Base-by-base conservation (phyloP, 352 stramenopile genomes). In the Globisporangium nunn region DNA sequence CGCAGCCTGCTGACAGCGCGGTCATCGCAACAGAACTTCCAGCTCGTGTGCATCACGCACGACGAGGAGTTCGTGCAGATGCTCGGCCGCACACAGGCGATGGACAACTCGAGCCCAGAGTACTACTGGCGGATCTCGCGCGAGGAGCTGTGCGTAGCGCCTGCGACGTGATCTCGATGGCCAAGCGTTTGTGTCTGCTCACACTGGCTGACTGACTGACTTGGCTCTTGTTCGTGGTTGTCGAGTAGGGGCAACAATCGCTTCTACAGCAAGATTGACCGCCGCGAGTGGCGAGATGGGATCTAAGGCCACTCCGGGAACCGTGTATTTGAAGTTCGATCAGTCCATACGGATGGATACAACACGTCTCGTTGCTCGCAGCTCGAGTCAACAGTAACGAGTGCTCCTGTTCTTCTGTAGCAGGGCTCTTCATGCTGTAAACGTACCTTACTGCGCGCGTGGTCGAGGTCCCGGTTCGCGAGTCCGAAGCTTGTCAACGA, bases 41-140 rank as follows among this genome's bases (percentile, higher is more conserved):
- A 99, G 75, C 85, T 99, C 45, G 87, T 99, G 33, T 91, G 98
- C 50, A 99, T 99, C 73, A 99, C 98, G 2, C 98, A 99, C 78
- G 98, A 99, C 68, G 96, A 99, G 72, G 93, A 93, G 37, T 95
- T 94, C 58, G 85, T 96, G 44, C 81, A 93, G 61, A 95, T 93
- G 81, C 74, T 95, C 6, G 91, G 79, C 33, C 75, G 81, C 28
- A 87, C 85, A 11, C 83, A 93, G 58, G 66, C 79, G 6, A 78
- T 93, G 68, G 80, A 87, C 14, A 81, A 81, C 28, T 78, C 71
- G 2, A 75, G 82, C 5, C 85, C 85, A 0, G 85, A 95, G 54
- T 92, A 81, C 56, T 95, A 93, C 64, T 95, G 81, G 81, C 76
- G 82, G 23, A 83, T 95, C 31, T 84, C 66, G 43, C 68, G 85